Conservation (phyloP, 176 grass and related monocot genomes). For the Puccinellia tenuiflora region DNA sequence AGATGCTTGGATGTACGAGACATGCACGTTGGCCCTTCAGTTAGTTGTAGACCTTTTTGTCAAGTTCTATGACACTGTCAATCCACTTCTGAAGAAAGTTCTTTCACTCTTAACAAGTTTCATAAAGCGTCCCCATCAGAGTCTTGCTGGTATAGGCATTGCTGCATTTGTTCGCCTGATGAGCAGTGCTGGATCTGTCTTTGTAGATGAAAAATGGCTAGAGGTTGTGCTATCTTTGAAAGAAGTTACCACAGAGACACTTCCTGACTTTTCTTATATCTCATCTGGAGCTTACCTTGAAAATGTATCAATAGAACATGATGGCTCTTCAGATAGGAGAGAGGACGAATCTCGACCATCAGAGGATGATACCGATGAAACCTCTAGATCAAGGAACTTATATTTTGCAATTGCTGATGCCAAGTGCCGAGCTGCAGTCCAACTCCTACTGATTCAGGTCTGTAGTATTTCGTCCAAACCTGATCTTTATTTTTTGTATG, state of each 20-base stretch:
- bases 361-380: slow-evolving; percentile 58
- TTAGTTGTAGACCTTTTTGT: slow-evolving; percentile 99
- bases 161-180: slow-evolving; percentile 98
- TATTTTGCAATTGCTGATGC: slow-evolving; percentile 92
- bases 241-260: slow-evolving; percentile 76
- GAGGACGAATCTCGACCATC: slow-evolving; percentile 46
- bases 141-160: slow-evolving; percentile 97
- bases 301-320: slow-evolving; percentile 50
- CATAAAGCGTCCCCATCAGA: slow-evolving; percentile 97
- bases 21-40: slow-evolving; percentile 96
- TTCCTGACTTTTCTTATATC: slow-evolving; percentile 90
- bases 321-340: slow-evolving; percentile 46
- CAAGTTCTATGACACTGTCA: slow-evolving; percentile 94
- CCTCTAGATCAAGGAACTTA: slow-evolving; percentile 69
- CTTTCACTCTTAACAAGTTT: slow-evolving; percentile 92
- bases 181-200: slow-evolving; percentile 92
- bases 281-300: slow-evolving; percentile 74
- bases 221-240: slow-evolving; percentile 87
- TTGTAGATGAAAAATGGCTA: slow-evolving; percentile 88
- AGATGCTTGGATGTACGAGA: slow-evolving; percentile 98
- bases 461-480: slow-evolving; percentile 18
- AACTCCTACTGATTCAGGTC: slow-evolving; percentile 99
- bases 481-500: not conserved
- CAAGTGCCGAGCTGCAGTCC: slow-evolving; percentile 93
- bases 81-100: slow-evolving; percentile 86